Evolutionary conservation across 2,329 filamentous ascomycete species (phyloP).

Genomic region (Fusarium marasasianum): DNA sequence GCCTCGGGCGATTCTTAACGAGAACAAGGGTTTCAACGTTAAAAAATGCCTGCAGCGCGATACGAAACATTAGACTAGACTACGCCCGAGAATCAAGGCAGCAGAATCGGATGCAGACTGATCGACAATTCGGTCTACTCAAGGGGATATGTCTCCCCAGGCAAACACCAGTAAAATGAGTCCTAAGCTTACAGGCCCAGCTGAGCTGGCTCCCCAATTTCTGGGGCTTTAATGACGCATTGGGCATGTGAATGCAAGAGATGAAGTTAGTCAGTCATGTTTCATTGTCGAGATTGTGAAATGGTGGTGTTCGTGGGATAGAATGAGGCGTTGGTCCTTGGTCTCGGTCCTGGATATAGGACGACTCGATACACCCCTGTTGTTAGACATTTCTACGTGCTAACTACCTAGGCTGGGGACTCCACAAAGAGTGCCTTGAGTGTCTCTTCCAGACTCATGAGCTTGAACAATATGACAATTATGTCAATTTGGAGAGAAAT

Average conservation of each 20-base stretch:
- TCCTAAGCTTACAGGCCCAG: constrained; percentile 9
- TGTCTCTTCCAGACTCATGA: not conserved
- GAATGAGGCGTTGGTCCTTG: constrained; percentile 8
- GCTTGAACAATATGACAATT: not conserved
- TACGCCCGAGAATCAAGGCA: constrained; percentile 21
- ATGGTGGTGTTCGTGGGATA: constrained; percentile 21
- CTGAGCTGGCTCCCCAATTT: not conserved
- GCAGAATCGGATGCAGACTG: constrained; percentile 10
- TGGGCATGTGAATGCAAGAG: not conserved
- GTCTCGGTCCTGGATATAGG: constrained; percentile 7
- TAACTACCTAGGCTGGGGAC: constrained; percentile 10
- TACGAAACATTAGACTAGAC: not conserved
- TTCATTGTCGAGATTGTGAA: not conserved
- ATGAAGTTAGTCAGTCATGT: not conserved
- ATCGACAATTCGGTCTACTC: constrained; percentile 19
- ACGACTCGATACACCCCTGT: constrained; percentile 9
- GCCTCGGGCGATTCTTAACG: constrained; percentile 26
- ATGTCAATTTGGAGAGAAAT: not conserved
- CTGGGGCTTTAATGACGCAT: constrained; percentile 16
- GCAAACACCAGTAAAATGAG: constrained; percentile 2
- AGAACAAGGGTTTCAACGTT: constrained; percentile 3
- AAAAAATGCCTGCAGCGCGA: not conserved
- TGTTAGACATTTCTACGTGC: constrained; percentile 7
- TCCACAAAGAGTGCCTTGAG: constrained; percentile 27
- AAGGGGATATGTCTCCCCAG: not conserved